Evolutionary conservation across 2,329 filamentous ascomycete species (phyloP), one percentile per base, ranked within the genome.

Genomic region (Volutella citrinella): DNA sequence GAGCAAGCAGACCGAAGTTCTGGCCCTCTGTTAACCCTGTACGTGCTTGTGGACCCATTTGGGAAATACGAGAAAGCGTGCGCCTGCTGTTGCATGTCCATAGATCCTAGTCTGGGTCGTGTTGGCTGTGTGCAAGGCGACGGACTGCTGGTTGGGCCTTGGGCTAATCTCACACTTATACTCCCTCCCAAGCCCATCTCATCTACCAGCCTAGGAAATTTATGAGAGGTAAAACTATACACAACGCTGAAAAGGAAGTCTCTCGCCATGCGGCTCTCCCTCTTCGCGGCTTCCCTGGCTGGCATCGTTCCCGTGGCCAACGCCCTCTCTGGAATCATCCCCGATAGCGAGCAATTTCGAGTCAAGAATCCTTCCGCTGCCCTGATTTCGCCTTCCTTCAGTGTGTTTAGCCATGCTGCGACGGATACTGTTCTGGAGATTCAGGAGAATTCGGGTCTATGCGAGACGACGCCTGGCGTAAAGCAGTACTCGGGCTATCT

Each of bases 401-500:
- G 28, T 19, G 37, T 34, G 4, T 52, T 52, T 20, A 27, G 41
- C n/a, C 48, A 47, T 15, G 39, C 32, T n/a, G 39, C 39, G 5
- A 52, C 51, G 7, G 12, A 32, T 10, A 42, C 43, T n/a, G 42
- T 37, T 27, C 47, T 54, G 5, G 48, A 54, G 12, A 54, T 49
- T 32, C 39, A 44, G 13, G 45, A 42, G 30, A 51, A 54, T 23
- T 54, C 51, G 15, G 80, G 62, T 57, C 67, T 55, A 74, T 82
- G 45, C 64, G 74, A 50, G 78, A 81, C 60, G 32, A 70, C 45
- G 56, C 68, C 32, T 64, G 82, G 63, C 65, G 79, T 65, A 72
- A 83, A 61, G 74, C 81, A 61, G 60, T 84, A 79, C 56, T 70
- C 77, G 8, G 81, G 81, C 43, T 81, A 83, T 60, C 72, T 85